These are phyloP conservation scores for Rhododendron mucronatum DNA, from an alignment of 148 eudicot species.

Conservation along the genomic window DNA sequence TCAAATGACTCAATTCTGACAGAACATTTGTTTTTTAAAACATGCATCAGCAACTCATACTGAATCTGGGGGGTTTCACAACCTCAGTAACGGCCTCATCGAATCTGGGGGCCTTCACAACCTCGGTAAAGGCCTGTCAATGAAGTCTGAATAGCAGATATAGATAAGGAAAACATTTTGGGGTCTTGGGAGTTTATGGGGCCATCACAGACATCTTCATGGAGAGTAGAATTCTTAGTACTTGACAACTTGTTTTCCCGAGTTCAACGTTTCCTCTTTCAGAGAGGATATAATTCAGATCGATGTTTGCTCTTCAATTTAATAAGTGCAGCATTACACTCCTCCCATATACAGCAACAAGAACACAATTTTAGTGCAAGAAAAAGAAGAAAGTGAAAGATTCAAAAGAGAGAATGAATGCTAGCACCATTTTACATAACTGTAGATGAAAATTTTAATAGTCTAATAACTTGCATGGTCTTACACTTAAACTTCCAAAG, in stretches of 20 bases:
- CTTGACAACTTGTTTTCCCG: not conserved
- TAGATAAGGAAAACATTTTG: not conserved
- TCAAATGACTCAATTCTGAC: not conserved
- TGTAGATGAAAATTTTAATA: not conserved
- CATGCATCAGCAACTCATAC: not conserved
- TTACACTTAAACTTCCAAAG: not conserved
- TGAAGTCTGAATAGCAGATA: not conserved
- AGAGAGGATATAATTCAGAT: not conserved
- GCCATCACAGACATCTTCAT: not conserved
- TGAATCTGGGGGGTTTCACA: not conserved
- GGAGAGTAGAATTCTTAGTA: not conserved
- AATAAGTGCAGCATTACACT: not conserved
- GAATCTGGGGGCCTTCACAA: not conserved
- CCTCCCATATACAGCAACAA: not conserved
- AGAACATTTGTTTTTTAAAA: not conserved
- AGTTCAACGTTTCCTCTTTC: not conserved
- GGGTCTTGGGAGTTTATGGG: not conserved
- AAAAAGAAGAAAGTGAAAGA: not conserved
- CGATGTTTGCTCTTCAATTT: not conserved
- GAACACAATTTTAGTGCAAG: not conserved
- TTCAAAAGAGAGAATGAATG: not conserved
- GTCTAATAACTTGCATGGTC: not conserved
- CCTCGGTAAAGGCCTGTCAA: not conserved
- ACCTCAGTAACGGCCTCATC: not conserved
- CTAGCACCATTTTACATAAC: not conserved